Evolutionary conservation across 2,329 filamentous ascomycete species (phyloP), one percentile per base, ranked within the genome.

Genomic region (Pochonia chlamydosporia): DNA sequence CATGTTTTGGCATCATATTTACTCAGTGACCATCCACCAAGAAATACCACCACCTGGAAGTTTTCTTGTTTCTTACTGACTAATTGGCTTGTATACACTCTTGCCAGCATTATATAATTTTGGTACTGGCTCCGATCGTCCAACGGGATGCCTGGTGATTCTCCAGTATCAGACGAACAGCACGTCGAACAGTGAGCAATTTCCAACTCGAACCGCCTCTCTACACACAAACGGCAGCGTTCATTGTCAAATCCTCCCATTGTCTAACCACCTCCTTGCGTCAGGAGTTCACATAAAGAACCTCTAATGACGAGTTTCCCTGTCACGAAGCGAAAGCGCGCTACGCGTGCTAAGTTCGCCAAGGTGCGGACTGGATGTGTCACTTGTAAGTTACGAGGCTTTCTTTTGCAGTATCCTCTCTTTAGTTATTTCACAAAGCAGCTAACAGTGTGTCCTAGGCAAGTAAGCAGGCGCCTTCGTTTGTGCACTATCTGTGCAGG

Each of bases 361-460:
- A 63, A 63, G 43, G 62, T 63, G 5, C 53, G 60, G 18, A 63
- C 62, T 11, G 60, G 62, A 8, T 63, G 62, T 46, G 50, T 60
- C 21, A 60, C 60, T 44, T 64, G 62, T 64, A 50, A 60, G 61
- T 59, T 31, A 24, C 11, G n/a, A 14, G 13, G 28, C 9, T 28
- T 23, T 24, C 10, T 11, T 18, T 23, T 11, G 8, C 6, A 14
- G 28, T 37, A 18, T 6, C 25, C 33, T 4, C 7, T 4, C 6
- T 26, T 36, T 8, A 35, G 7, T 44, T 6, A 3, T 23, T 16
- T 8, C 23, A 24, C 20, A 36, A n/a, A 6, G 20, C 13, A 21
- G 37, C 49, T 52, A 35, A 52, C 39, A 3, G n/a, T 23, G 16
- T 4, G 18, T 31, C 2, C 13, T 40, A 49, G 41, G 47, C 47